Evolutionary conservation across 345 rosid genomes (phyloP).

Genomic region (Camelina laxa): DNA sequence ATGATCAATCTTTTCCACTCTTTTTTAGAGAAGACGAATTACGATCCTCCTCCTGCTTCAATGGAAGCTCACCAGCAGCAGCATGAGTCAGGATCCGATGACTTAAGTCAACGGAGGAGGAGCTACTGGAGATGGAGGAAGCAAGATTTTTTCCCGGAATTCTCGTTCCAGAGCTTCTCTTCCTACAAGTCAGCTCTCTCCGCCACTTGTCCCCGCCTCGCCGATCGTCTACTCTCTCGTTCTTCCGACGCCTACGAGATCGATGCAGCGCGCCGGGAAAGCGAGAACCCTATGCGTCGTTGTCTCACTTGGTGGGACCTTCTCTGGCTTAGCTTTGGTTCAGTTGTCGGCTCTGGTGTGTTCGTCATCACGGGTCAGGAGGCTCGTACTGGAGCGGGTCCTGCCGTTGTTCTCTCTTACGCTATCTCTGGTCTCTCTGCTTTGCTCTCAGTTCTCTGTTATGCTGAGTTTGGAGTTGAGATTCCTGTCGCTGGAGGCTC

Average conservation of each 20-base stretch:
- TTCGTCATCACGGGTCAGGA: conserved; percentile 91
- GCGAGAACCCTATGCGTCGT: conserved; percentile 70
- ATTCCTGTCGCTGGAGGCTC: conserved; percentile 92
- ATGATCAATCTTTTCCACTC: conserved; percentile 5
- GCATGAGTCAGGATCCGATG: conserved; percentile 13
- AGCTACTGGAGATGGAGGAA: conserved; percentile 90
- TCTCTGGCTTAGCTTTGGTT: conserved; percentile 90
- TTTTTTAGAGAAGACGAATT: not conserved
- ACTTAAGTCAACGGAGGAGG: conserved; percentile 37
- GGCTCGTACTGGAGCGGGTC: conserved; percentile 73
- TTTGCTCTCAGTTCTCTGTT: conserved; percentile 80
- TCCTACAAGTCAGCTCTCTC: conserved; percentile 72
- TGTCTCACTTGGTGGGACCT: conserved; percentile 99
- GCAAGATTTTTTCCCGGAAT: conserved; percentile 81
- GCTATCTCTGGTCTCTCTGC: conserved; percentile 83
- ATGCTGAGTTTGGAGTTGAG: conserved; percentile 85
- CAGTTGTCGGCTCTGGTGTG: conserved; percentile 94
- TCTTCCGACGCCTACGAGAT: conserved; percentile 78
- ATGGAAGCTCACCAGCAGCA: conserved; percentile 36
- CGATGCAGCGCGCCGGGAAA: conserved; percentile 61
- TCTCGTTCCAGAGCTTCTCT: conserved; percentile 62
- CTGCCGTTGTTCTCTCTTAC: conserved; percentile 77
- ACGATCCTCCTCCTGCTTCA: conserved; percentile 6
- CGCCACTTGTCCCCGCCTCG: conserved; percentile 75
- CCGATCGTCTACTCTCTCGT: conserved; percentile 73